Evolutionary conservation across 305 asterid genomes (phyloP).

Genomic region (Fraxinus platypoda): DNA sequence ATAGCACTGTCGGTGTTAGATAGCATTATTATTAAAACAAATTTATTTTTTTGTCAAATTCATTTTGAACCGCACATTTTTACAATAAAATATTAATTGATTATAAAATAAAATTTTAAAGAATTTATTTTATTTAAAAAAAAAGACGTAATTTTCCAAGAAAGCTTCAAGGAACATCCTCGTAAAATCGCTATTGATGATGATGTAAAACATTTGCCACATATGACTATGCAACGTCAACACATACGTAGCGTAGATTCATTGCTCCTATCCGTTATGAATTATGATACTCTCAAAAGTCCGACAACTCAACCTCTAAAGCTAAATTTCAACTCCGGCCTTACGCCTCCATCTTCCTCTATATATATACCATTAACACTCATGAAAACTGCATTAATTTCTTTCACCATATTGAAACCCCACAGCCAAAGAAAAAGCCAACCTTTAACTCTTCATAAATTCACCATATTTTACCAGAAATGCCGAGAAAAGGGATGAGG

Average conservation of each 20-base stretch:
- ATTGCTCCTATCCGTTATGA: background rate
- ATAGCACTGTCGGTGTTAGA: too few relatives aligned
- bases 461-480: background rate
- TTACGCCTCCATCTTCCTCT: background rate
- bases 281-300: background rate
- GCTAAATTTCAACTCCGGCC: background rate
- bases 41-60: too few relatives aligned
- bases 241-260: background rate
- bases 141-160: background rate
- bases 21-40: too few relatives aligned
- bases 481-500: constrained; percentile 78
- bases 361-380: background rate
- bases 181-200: too few relatives aligned
- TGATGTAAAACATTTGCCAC: background rate
- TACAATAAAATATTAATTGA: background rate
- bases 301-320: background rate
- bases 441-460: background rate
- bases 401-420: background rate
- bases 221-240: constrained; percentile 5
- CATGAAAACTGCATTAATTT: background rate
- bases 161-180: background rate
- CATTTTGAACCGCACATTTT: too few relatives aligned
- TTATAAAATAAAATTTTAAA: too few relatives aligned
- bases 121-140: too few relatives aligned
- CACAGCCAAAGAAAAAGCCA: background rate